phyloP scores from a whole-genome alignment of 192 early-diverging fungal genomes.

The Coemansia sp. region DNA sequence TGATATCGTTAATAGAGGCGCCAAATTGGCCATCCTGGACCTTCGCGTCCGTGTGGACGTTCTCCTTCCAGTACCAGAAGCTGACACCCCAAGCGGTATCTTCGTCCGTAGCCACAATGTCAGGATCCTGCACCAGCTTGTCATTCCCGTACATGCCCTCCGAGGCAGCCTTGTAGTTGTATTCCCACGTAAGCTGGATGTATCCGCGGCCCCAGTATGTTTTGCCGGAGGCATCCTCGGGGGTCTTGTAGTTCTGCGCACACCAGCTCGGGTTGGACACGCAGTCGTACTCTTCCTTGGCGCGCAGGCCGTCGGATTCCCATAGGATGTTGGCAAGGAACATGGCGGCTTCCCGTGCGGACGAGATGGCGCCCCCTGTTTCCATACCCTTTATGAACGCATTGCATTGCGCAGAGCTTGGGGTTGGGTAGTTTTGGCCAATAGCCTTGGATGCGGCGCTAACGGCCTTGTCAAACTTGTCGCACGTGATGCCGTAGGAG shows the following conservation, averaged over 20 bases:
- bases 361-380: conserved; percentile 34
- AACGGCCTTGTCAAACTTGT: conserved; percentile 52
- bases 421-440: conserved; percentile 34
- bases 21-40: conserved; percentile 57
- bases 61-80: conserved; percentile 54
- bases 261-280: conserved; percentile 41
- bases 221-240: conserved; percentile 33
- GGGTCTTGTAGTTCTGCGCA: conserved; percentile 47
- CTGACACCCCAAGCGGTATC: conserved; percentile 45
- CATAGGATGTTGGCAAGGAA: conserved; percentile 55
- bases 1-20: conserved; percentile 53
- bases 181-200: conserved; percentile 57
- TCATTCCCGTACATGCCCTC: conserved; percentile 48
- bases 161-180: conserved; percentile 54
- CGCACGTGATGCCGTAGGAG: conserved; percentile 40
- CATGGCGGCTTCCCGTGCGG: conserved; percentile 55
- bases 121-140: conserved; percentile 31
- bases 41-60: conserved; percentile 39
- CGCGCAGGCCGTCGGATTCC: conserved; percentile 53
- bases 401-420: conserved; percentile 37
- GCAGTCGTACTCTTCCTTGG: conserved; percentile 54
- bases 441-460: conserved; percentile 38
- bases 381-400: conserved; percentile 45
- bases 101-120: conserved; percentile 32
- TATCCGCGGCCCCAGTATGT: conserved; percentile 58